Conservation (phyloP, 2,329 filamentous ascomycete genomes). For the Arthrinium puccinioides region DNA sequence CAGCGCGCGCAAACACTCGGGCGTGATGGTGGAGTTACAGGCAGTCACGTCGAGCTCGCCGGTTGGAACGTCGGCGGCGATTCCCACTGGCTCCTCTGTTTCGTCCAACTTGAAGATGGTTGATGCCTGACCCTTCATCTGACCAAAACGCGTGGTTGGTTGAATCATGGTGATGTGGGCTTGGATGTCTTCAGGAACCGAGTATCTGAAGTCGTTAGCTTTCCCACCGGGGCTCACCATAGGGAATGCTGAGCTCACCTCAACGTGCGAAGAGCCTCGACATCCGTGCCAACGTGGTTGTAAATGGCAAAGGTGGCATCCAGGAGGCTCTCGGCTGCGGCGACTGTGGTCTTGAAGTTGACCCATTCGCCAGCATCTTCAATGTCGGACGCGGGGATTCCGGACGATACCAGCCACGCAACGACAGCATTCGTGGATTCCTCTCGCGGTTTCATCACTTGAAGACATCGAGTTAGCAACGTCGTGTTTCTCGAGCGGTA, state of each 20-base stretch:
- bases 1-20: conserved; percentile 38
- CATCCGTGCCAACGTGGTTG: conserved; percentile 32
- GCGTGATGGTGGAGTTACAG: conserved; percentile 35
- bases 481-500: conserved; percentile 25
- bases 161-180: conserved; percentile 54
- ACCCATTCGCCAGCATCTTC: conserved; percentile 45
- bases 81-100: conserved; percentile 6
- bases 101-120: conserved; percentile 21
- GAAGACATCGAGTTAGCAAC: background rate
- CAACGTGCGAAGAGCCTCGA: conserved; percentile 40
- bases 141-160: conserved; percentile 57
- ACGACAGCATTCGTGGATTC: conserved; percentile 41
- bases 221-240: conserved; percentile 17
- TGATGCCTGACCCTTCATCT: conserved; percentile 34
- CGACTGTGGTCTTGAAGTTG: conserved; percentile 45
- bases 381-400: conserved; percentile 41
- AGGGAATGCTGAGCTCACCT: conserved; percentile 10
- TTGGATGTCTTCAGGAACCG: conserved; percentile 48
- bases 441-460: conserved; percentile 19
- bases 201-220: conserved; percentile 41
- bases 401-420: conserved; percentile 46
- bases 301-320: conserved; percentile 52
- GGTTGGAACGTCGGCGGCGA: conserved; percentile 9
- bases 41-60: conserved; percentile 15
- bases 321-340: conserved; percentile 47